Evolutionary conservation across 1,284 basidiomycete species (phyloP).

Genomic region (Grifola frondosa): DNA sequence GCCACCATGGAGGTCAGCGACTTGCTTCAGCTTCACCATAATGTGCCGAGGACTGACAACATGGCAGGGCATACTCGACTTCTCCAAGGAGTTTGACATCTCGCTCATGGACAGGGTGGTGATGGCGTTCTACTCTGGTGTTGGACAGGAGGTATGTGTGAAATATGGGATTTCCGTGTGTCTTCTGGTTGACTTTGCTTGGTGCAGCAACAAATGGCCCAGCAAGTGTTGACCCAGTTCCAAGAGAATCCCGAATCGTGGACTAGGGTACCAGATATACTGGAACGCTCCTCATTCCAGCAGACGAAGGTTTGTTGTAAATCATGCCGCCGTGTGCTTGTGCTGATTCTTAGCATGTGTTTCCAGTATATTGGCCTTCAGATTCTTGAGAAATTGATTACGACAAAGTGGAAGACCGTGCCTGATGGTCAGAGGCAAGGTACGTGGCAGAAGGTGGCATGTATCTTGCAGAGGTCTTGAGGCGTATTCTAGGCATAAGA

Average conservation of each 20-base stretch:
- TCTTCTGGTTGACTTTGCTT: background rate
- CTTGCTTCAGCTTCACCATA: background rate
- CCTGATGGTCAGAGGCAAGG: constrained; percentile 93
- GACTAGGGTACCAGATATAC: constrained; percentile 94
- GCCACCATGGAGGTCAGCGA: constrained; percentile 39
- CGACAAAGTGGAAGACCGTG: constrained; percentile 93
- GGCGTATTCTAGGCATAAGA: constrained; percentile 84
- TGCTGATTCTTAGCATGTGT: constrained; percentile 5
- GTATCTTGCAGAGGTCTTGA: no score
- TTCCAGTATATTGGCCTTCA: constrained; percentile 89
- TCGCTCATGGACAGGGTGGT: constrained; percentile 36
- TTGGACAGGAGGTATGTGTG: constrained; percentile 30
- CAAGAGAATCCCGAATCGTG: constrained; percentile 98
- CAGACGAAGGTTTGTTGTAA: constrained; percentile 80
- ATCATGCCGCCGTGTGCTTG: background rate
- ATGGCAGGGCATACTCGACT: constrained; percentile 33
- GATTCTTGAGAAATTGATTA: constrained; percentile 93
- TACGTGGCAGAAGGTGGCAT: no score
- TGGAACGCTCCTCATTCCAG: constrained; percentile 82
- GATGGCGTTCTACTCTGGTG: constrained; percentile 30
- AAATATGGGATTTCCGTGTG: background rate
- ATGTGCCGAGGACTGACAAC: constrained; percentile 4
- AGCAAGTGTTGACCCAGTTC: constrained; percentile 90
- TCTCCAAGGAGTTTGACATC: constrained; percentile 35
- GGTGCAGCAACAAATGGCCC: constrained; percentile 84